Percentiles rank a stretch among this genome's conserved stretches.
phyloP scores from a whole-genome alignment of 2,329 filamentous ascomycete genomes.

The Cercospora zeae-maydis region DNA sequence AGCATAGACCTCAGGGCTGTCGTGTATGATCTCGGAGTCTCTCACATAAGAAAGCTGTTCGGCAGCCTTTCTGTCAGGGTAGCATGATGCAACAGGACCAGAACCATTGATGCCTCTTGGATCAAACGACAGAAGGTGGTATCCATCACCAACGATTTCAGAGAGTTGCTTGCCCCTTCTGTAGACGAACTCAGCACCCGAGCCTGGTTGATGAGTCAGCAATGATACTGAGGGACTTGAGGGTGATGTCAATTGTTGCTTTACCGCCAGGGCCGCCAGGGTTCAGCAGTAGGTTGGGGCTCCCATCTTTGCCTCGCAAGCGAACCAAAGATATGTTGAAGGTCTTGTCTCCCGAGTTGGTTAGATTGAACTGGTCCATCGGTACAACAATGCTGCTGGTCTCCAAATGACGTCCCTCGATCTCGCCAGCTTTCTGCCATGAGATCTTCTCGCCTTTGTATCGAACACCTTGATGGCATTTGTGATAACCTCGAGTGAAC shows the following conservation, averaged over 20 bases:
- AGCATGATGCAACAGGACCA: slow-evolving; percentile 20
- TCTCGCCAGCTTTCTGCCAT: slow-evolving; percentile 22
- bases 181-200: slow-evolving; percentile 26
- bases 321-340: slow-evolving; percentile 24
- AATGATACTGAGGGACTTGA: not conserved
- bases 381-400: slow-evolving; percentile 22
- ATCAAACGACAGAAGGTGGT: slow-evolving; percentile 26
- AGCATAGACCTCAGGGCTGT: slow-evolving; percentile 23
- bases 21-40: slow-evolving; percentile 20
- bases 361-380: slow-evolving; percentile 26
- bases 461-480: not conserved
- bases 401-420: slow-evolving; percentile 20
- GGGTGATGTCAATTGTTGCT: not conserved
- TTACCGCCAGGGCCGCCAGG: slow-evolving; percentile 15
- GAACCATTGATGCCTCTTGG: slow-evolving; percentile 25
- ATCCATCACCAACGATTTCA: slow-evolving; percentile 25
- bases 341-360: slow-evolving; percentile 24
- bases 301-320: slow-evolving; percentile 19
- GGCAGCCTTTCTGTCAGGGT: slow-evolving; percentile 17
- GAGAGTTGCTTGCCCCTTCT: slow-evolving; percentile 23
- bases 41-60: slow-evolving; percentile 12
- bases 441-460: slow-evolving; percentile 25
- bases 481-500: not conserved
- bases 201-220: slow-evolving; percentile 8
- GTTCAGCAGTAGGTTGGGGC: slow-evolving; percentile 20